Evolutionary conservation across 2,329 filamentous ascomycete genomes (phyloP), one percentile per base, ranked within the genome.

Genomic region (Knufia petricola): DNA sequence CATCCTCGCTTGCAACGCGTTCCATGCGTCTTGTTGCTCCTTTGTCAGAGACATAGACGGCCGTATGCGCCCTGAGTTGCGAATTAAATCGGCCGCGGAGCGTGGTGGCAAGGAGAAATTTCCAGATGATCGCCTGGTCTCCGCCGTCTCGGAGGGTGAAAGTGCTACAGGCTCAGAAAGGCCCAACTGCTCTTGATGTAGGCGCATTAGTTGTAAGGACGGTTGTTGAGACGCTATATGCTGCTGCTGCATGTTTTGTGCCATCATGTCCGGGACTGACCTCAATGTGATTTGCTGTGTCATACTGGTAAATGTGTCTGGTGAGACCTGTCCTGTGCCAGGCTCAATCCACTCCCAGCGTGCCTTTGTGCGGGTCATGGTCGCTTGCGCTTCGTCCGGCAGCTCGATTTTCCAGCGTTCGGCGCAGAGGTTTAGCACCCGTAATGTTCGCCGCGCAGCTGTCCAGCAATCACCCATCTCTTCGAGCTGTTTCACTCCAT

Each of bases 401-500:
- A 96, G 67, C 49, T 87, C 81, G 37, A 95, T 83, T 15, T 82
- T 83, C 89, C 92, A 96, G 60, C 92, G 92, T n/a, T 81, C 78
- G 0, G 84, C 84, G 10, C 94, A 78, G 3, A 94, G 80, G 56
- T 84, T 88, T 37, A 98, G 73, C 41, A 96, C 94, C 51, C 81
- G 80, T 4, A 96, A 73, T 0, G 89, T 90, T 10, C 90, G 78
- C 46, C 89, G 77, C 8, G 89, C 90, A 59, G 88, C 92, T 1
- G 88, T 78, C 92, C 92, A 98, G 59, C 88, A 84, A 64, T 95
- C 89, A 0, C 87, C 87, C 58, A 98, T 95, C 61, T 96, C 90
- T 64, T 96, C 90, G 1, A 96, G 77, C 54, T 95, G 87, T 60
- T 87, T 90, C 37, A 95, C 76, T 1, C 90, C 88, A 59, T 95